Conservation (phyloP, 139 green algal genomes). For the Pedinophyceae sp. region DNA sequence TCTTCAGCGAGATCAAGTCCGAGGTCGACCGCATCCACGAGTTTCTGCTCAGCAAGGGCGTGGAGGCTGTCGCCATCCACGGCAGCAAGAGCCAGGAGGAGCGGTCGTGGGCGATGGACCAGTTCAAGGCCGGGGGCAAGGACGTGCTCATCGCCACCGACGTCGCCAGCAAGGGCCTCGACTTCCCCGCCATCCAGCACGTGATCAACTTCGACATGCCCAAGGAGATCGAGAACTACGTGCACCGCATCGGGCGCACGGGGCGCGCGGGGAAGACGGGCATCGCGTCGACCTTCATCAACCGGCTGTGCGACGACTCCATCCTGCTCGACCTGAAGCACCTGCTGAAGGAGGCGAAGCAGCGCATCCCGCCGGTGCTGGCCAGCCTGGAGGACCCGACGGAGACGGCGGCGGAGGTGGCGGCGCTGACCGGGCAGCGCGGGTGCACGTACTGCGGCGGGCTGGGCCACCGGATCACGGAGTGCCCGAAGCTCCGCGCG, state of each 20-base stretch:
- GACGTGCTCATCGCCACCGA: slow-evolving; percentile 97
- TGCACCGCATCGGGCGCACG: slow-evolving; percentile 60
- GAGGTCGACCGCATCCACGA: slow-evolving; percentile 96
- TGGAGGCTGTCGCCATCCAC: slow-evolving; percentile 92
- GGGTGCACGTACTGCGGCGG: slow-evolving; percentile 93
- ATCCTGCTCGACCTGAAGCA: slow-evolving; percentile 97
- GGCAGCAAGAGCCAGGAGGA: slow-evolving; percentile 94
- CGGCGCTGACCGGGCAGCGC: slow-evolving; percentile 46
- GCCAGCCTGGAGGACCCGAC: slow-evolving; percentile 55
- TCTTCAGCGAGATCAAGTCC: slow-evolving; percentile 95
- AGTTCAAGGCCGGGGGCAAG: slow-evolving; percentile 74
- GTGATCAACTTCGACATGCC: slow-evolving; percentile 99
- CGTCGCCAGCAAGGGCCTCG: slow-evolving; percentile 82
- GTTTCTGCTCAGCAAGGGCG: slow-evolving; percentile 75
- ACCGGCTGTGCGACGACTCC: slow-evolving; percentile 66
- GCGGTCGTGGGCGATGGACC: slow-evolving; percentile 57
- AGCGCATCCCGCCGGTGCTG: slow-evolving; percentile 85
- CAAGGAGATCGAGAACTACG: slow-evolving; percentile 97
- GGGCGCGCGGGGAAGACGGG: slow-evolving; percentile 91
- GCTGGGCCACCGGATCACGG: slow-evolving; percentile 83
- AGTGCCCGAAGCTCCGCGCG: slow-evolving; percentile 83
- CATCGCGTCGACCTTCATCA: slow-evolving; percentile 96
- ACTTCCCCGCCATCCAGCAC: slow-evolving; percentile 87
- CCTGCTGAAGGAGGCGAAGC: slow-evolving; percentile 87
- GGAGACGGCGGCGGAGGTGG: slow-evolving; percentile 61